A percentile compares a stretch with the other conserved stretches of the same genome.
Conservation (phyloP, 208 protist species). For the Wallacemonas rigidus region DNA sequence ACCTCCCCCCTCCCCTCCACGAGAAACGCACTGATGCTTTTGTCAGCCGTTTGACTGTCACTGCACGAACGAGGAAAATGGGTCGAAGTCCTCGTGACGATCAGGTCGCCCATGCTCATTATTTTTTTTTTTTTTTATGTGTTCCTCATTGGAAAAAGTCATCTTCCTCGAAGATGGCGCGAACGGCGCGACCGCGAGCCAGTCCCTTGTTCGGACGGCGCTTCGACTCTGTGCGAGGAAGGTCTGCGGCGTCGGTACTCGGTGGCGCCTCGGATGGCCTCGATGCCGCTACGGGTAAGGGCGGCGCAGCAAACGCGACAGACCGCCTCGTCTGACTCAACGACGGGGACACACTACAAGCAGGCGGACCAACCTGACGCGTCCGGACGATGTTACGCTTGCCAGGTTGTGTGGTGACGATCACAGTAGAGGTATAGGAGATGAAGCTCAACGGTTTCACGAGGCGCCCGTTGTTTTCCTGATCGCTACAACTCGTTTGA, state of each 20-base stretch:
- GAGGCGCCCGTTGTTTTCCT: background rate
- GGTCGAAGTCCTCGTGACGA: too few relatives aligned
- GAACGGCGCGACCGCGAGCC: constrained; percentile 15
- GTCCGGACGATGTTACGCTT: background rate
- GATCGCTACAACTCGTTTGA: background rate
- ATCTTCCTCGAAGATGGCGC: constrained; percentile 18
- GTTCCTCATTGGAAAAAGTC: constrained; percentile 8
- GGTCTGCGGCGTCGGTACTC: background rate
- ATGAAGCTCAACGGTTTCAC: constrained; percentile 15
- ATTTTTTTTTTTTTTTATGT: background rate
- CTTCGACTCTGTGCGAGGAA: constrained; percentile 8
- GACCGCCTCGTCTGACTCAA: background rate
- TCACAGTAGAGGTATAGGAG: background rate
- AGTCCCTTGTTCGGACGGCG: background rate
- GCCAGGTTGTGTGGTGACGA: background rate
- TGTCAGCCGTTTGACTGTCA: too few relatives aligned
- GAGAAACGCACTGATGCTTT: too few relatives aligned
- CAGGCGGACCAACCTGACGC: background rate
- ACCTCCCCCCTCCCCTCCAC: too few relatives aligned
- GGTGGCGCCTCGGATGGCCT: background rate
- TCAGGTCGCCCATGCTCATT: too few relatives aligned
- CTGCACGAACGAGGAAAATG: too few relatives aligned
- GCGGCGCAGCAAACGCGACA: background rate
- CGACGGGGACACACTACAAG: background rate
- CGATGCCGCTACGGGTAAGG: background rate